Conservation (phyloP, 2,329 filamentous ascomycete genomes). For the Cucurbitaria berberidis region DNA sequence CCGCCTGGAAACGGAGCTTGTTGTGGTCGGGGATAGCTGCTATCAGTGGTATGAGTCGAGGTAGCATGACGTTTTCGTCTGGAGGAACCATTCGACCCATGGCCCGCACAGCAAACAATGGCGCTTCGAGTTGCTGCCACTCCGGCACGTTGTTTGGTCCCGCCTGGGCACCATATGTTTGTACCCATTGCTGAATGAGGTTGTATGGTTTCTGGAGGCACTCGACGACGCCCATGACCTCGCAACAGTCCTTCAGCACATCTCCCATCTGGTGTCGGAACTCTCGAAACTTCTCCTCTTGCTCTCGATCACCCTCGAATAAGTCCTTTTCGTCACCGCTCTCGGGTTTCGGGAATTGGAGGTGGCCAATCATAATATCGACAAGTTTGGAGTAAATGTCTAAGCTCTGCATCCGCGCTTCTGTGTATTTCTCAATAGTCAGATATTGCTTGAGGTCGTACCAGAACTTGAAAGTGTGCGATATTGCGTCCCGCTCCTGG, state of each 20-base stretch:
- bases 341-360: constrained; percentile 84
- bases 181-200: constrained; percentile 87
- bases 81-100: constrained; percentile 96
- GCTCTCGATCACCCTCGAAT: constrained; percentile 93
- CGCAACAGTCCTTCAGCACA: constrained; percentile 94
- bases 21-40: constrained; percentile 95
- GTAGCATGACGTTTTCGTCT: constrained; percentile 84
- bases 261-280: constrained; percentile 98
- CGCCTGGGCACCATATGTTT: constrained; percentile 77
- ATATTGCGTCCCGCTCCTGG: constrained; percentile 87
- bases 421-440: constrained; percentile 85
- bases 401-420: constrained; percentile 76
- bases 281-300: constrained; percentile 95
- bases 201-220: constrained; percentile 88
- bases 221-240: constrained; percentile 91
- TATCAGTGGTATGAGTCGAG: constrained; percentile 89
- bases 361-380: constrained; percentile 88
- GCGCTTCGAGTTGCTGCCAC: constrained; percentile 96
- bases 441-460: constrained; percentile 98
- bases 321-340: constrained; percentile 77
- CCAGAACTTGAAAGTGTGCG: constrained; percentile 96
- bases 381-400: constrained; percentile 89
- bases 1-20: constrained; percentile 97
- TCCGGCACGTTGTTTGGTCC: constrained; percentile 79
- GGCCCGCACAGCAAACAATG: constrained; percentile 91